phyloP scores from a whole-genome alignment of 2,329 filamentous ascomycete species.

The Mariannaea sp. region DNA sequence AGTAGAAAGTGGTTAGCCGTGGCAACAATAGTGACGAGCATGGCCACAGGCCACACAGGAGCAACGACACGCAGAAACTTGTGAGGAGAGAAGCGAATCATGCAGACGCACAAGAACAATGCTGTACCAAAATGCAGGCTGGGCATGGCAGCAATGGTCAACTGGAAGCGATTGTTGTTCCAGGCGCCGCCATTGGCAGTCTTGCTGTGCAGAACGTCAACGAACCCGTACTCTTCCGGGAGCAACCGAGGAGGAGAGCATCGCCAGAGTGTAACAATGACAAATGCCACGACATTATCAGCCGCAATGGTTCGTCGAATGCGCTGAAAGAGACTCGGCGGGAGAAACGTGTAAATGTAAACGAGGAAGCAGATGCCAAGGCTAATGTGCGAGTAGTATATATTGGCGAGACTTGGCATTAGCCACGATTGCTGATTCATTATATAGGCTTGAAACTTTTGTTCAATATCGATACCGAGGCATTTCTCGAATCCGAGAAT shows the following conservation, averaged over 20 bases:
- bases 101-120: slow-evolving; percentile 43
- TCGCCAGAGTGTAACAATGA: slow-evolving; percentile 52
- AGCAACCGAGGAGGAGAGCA: slow-evolving; percentile 56
- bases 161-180: slow-evolving; percentile 52
- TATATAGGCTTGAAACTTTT: slow-evolving; percentile 46
- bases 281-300: slow-evolving; percentile 54
- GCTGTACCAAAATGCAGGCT: slow-evolving; percentile 53
- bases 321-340: slow-evolving; percentile 45
- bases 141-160: slow-evolving; percentile 56
- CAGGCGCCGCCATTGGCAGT: slow-evolving; percentile 40
- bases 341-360: slow-evolving; percentile 53
- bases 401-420: slow-evolving; percentile 46
- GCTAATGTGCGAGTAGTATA: slow-evolving; percentile 54
- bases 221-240: slow-evolving; percentile 50
- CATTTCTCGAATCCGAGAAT: slow-evolving; percentile 46
- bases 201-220: slow-evolving; percentile 50
- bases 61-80: slow-evolving; percentile 42
- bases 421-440: slow-evolving; percentile 44
- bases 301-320: slow-evolving; percentile 54
- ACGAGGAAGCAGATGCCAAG: slow-evolving; percentile 52
- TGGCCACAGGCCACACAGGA: slow-evolving; percentile 49
- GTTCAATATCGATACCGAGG: slow-evolving; percentile 48
- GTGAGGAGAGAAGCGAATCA: slow-evolving; percentile 49
- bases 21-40: slow-evolving; percentile 48
- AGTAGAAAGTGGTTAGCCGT: slow-evolving; percentile 48